Conservation (phyloP, 176 grass and related monocot genomes). For the Eleusine indica region DNA sequence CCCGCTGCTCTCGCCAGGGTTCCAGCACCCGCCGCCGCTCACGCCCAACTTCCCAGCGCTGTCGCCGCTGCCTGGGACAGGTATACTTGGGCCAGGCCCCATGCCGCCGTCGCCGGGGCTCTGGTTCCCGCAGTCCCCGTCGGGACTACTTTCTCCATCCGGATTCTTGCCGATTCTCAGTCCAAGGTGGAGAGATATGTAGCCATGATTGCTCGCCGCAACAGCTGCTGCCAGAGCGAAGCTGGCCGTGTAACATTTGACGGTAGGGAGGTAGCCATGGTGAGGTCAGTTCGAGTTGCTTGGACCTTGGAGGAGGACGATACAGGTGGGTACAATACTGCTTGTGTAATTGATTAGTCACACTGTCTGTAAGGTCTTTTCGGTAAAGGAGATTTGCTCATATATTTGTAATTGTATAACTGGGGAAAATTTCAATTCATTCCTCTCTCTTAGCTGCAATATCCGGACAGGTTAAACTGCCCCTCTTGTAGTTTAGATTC, state of each 20-base stretch:
- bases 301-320: constrained; percentile 8
- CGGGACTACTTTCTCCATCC: constrained; percentile 68
- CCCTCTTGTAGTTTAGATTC: constrained; percentile 53
- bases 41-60: constrained; percentile 67
- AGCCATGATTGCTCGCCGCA: background rate
- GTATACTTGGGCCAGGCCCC: constrained; percentile 68
- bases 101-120: constrained; percentile 59
- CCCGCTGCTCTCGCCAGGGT: constrained; percentile 71
- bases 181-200: constrained; percentile 84
- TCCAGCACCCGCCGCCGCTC: constrained; percentile 54
- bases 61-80: constrained; percentile 61
- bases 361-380: constrained; percentile 24
- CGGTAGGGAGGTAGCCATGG: constrained; percentile 47
- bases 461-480: constrained; percentile 22
- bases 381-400: constrained; percentile 38
- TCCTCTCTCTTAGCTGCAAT: constrained; percentile 49
- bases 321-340: constrained; percentile 59
- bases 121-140: constrained; percentile 73
- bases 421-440: constrained; percentile 49
- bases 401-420: constrained; percentile 64
- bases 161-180: constrained; percentile 69
- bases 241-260: constrained; percentile 51
- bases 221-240: constrained; percentile 8
- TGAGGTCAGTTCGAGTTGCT: constrained; percentile 10
- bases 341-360: constrained; percentile 37